Conservation (phyloP, 2,329 filamentous ascomycete genomes). For the Beauveria sp. region DNA sequence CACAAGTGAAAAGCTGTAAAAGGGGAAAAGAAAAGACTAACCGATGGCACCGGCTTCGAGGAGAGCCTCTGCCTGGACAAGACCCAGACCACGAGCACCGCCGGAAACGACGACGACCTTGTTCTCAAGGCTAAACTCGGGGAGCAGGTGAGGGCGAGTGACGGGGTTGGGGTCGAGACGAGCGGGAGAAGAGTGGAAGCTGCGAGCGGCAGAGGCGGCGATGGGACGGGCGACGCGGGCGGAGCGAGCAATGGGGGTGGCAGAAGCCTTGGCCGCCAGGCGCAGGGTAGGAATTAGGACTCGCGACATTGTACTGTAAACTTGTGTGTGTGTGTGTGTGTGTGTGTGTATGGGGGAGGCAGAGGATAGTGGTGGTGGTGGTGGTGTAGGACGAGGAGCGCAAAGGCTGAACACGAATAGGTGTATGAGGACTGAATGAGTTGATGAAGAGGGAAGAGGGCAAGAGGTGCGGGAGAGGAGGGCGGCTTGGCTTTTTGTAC, state of each 20-base stretch:
- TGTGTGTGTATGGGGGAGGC: not conserved
- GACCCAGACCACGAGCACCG: slow-evolving; percentile 66
- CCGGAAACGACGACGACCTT: slow-evolving; percentile 73
- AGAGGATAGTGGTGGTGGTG: not conserved
- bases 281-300: slow-evolving; percentile 17
- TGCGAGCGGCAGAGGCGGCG: slow-evolving; percentile 14
- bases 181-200: slow-evolving; percentile 17
- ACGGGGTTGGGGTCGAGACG: slow-evolving; percentile 16
- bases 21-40: slow-evolving; percentile 18
- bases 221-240: slow-evolving; percentile 6
- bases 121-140: slow-evolving; percentile 68
- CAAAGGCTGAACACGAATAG: not conserved
- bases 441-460: not conserved
- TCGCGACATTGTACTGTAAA: slow-evolving; percentile 19
- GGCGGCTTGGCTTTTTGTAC: slow-evolving; percentile 3
- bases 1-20: too few relatives aligned
- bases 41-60: slow-evolving; percentile 70
- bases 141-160: slow-evolving; percentile 34
- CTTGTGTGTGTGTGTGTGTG: not conserved
- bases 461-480: slow-evolving; percentile 1
- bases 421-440: not conserved
- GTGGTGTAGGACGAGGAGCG: not conserved
- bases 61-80: slow-evolving; percentile 71
- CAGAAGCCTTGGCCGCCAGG: slow-evolving; percentile 11
- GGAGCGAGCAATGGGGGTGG: slow-evolving; percentile 2